These are phyloP conservation scores for Fusarium tricinctum DNA, from an alignment of 2,329 filamentous ascomycete species.

Conservation along the genomic window DNA sequence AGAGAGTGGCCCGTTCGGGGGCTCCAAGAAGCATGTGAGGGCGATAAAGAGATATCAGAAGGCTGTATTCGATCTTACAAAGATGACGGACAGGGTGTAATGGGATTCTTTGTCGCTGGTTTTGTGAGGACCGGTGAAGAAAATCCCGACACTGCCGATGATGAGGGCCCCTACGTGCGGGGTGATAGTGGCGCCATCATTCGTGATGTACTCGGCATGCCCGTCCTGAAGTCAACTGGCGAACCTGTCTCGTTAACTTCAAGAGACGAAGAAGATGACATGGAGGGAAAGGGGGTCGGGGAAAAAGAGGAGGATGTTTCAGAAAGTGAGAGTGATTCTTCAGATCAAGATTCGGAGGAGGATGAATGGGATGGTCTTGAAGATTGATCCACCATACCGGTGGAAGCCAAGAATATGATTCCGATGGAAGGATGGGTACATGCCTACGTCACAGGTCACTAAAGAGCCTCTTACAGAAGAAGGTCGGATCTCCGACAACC, in stretches of 20 bases:
- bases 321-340: conserved; percentile 19
- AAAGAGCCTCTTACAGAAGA: background rate
- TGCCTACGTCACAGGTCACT: background rate
- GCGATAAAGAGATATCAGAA: conserved; percentile 71
- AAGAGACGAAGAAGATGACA: conserved; percentile 42
- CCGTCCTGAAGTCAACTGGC: conserved; percentile 56
- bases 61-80: conserved; percentile 87
- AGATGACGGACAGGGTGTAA: conserved; percentile 84
- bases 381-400: conserved; percentile 36
- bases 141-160: conserved; percentile 35
- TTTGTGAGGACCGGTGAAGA: conserved; percentile 69
- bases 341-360: conserved; percentile 29
- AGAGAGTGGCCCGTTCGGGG: conserved; percentile 80
- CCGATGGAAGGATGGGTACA: background rate
- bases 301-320: conserved; percentile 26
- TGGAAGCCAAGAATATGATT: conserved; percentile 10
- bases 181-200: conserved; percentile 68
- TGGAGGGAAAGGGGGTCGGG: conserved; percentile 33
- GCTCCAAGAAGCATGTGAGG: conserved; percentile 62
- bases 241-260: conserved; percentile 48
- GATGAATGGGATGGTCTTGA: conserved; percentile 49
- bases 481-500: background rate
- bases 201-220: conserved; percentile 58
- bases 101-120: conserved; percentile 95
- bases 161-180: conserved; percentile 66